phyloP scores from a whole-genome alignment of 2,329 filamentous ascomycete species.

The Allantophomopsis lycopodina region DNA sequence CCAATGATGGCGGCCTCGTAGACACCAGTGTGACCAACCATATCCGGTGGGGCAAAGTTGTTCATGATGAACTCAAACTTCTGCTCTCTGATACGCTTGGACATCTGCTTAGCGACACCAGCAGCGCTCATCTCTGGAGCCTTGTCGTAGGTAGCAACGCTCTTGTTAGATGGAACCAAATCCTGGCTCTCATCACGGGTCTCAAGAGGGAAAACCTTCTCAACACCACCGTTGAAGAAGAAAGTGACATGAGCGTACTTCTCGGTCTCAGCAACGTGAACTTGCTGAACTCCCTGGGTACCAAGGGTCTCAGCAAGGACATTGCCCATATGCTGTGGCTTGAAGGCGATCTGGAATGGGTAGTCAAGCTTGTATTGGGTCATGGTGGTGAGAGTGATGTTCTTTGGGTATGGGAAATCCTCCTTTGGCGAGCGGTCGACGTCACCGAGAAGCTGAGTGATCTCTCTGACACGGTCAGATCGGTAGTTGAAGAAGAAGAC shows the following conservation, averaged over 20 bases:
- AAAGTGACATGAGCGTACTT: constrained; percentile 99
- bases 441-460: constrained; percentile 86
- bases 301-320: constrained; percentile 95
- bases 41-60: constrained; percentile 98
- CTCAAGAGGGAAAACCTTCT: constrained; percentile 90
- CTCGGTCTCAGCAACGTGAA: constrained; percentile 95
- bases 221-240: constrained; percentile 98
- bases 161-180: constrained; percentile 76
- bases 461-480: constrained; percentile 90
- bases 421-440: constrained; percentile 82
- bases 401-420: constrained; percentile 88
- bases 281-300: constrained; percentile 82
- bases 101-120: constrained; percentile 77
- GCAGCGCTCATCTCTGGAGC: constrained; percentile 94
- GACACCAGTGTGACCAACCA: constrained; percentile 97
- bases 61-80: constrained; percentile 98
- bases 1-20: constrained; percentile 88
- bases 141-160: constrained; percentile 85
- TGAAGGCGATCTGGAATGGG: constrained; percentile 82
- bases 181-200: constrained; percentile 70
- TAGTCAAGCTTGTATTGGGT: constrained; percentile 96
- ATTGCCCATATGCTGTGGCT: constrained; percentile 91
- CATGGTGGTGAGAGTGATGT: constrained; percentile 85
- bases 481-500: constrained; percentile 99
- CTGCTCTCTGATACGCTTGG: constrained; percentile 71